Conservation (phyloP, 768 basidiomycete genomes). For the Sutorius australiensis region DNA sequence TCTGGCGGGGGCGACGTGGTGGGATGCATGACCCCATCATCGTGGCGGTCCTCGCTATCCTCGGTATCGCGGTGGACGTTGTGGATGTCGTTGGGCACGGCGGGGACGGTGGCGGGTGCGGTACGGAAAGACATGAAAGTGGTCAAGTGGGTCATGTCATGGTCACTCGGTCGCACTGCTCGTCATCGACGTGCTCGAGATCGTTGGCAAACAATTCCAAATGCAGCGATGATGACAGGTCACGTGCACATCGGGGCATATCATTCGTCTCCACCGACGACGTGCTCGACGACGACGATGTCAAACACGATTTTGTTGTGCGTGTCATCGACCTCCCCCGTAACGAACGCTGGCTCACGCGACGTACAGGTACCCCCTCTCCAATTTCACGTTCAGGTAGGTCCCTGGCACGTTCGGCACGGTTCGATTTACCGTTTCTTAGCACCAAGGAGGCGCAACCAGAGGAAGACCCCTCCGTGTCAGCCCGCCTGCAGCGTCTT, state of each 20-base stretch:
- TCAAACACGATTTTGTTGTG: conserved; percentile 53
- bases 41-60: background rate
- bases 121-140: conserved; percentile 10
- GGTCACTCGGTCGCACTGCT: background rate
- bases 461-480: conserved; percentile 95
- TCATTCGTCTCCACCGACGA: conserved; percentile 8
- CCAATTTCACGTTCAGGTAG: conserved; percentile 91
- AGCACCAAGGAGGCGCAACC: conserved; percentile 97
- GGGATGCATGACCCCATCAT: conserved; percentile 11
- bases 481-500: conserved; percentile 88
- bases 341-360: background rate
- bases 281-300: conserved; percentile 32
- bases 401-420: conserved; percentile 3
- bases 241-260: conserved; percentile 11
- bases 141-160: background rate
- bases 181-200: background rate
- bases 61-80: background rate
- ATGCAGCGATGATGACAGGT: conserved; percentile 10
- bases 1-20: conserved; percentile 28
- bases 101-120: background rate
- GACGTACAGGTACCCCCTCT: conserved; percentile 65
- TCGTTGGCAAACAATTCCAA: background rate
- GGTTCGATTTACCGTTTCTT: conserved; percentile 6
- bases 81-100: background rate
- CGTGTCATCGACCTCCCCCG: conserved; percentile 12